Evolutionary conservation across 1,284 basidiomycete species (phyloP), one percentile per base, ranked within the genome.

Genomic region (Trametes sp.): DNA sequence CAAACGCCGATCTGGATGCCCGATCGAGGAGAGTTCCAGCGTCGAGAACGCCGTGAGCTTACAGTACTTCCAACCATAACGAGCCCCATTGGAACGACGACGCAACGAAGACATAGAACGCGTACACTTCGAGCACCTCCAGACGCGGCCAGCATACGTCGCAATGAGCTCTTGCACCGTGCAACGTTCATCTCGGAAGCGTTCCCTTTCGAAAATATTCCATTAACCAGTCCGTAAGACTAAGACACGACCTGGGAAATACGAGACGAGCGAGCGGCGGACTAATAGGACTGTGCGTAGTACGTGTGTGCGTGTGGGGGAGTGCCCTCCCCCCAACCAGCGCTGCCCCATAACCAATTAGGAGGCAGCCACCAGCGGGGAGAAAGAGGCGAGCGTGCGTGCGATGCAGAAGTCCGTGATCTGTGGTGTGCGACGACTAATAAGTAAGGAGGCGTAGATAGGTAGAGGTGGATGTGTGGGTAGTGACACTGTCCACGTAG

Each of bases 361-460:
- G 21, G 23, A 13, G 14, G 35, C 9, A 6, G 35, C n/a, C 1
- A 16, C 16, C 11, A 13, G 21, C 6, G 51, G 5, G 23, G 23
- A 29, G 7, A 23, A 35, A 7, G 49, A 24, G n/a, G 35, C 21
- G n/a, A 10, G 51, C 35, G 31, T 56, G 54, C 52, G 44, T 56
- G 54, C 54, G 54, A 54, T 55, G 54, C 54, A 46, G 44, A 36
- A 36, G 54, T 56, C 54, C 54, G 44, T 56, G 54, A 54, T 54
- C 52, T 38, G 26, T 52, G 38, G 38, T 24, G 54, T 46, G 54
- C 44, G 44, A 48, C 16, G 54, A 36, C 44, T 14, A 48, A 46
- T 48, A 36, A 33, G 41, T 45, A 55, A 16, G 41, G 33, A n/a
- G 44, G 38, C 16, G 23, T 53, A 53, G 51, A n/a, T 38, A 45